These are phyloP conservation scores for Helicostylum pulchrum DNA, from an alignment of 192 early-diverging fungal species.

Conservation along the genomic window DNA sequence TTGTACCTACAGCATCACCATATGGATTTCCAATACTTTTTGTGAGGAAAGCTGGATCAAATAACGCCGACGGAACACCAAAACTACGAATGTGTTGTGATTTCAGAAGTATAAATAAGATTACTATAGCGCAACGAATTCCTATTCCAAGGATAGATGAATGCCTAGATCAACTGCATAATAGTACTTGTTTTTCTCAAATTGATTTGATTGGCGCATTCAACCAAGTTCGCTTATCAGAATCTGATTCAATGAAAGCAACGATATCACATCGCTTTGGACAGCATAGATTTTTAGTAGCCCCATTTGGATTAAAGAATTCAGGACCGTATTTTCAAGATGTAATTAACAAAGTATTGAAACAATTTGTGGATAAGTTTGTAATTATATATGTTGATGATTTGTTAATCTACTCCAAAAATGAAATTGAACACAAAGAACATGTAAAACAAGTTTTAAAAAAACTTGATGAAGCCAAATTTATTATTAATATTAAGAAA, in stretches of 20 bases:
- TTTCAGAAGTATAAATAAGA: conserved; percentile 51
- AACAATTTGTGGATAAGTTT: conserved; percentile 10
- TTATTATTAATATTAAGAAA: conserved; percentile 13
- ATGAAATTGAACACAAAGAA: conserved; percentile 18
- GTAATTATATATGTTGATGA: conserved; percentile 45
- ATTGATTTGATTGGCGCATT: conserved; percentile 45
- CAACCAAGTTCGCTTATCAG: conserved; percentile 38
- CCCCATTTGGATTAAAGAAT: conserved; percentile 36
- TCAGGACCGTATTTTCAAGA: conserved; percentile 22
- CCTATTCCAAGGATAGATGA: conserved; percentile 52
- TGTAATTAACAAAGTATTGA: conserved; percentile 13
- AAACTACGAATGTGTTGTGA: conserved; percentile 45
- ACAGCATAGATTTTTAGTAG: conserved; percentile 19
- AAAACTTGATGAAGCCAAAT: conserved; percentile 17
- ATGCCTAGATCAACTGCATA: conserved; percentile 33
- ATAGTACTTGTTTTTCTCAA: conserved; percentile 38
- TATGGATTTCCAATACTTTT: conserved; percentile 41
- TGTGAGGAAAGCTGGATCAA: conserved; percentile 43
- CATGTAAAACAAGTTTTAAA: conserved; percentile 18
- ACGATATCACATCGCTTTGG: conserved; percentile 26
- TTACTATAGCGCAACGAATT: conserved; percentile 47
- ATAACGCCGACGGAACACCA: neutral
- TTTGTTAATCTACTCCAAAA: conserved; percentile 37
- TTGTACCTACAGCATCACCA: conserved; percentile 33
- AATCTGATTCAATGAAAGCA: conserved; percentile 36